A percentile compares a stretch with the other conserved stretches of the same genome.
phyloP scores from a whole-genome alignment of 345 rosid genomes.

The Balakata baccata region DNA sequence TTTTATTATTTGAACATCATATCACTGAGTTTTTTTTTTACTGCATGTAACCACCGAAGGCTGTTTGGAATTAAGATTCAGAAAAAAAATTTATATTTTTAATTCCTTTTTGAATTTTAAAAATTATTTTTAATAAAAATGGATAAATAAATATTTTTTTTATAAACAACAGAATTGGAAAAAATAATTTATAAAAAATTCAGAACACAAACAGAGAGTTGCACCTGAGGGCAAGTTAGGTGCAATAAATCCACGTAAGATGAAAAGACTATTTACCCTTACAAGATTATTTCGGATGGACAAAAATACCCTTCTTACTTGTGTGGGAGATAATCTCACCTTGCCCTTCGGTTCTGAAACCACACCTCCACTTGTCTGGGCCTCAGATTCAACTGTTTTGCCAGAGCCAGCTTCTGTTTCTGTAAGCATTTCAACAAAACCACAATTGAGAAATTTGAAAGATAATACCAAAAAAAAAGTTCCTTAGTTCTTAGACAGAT shows the following conservation, averaged over 20 bases:
- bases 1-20: not conserved
- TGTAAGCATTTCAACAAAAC: constrained; percentile 25
- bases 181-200: no score
- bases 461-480: constrained; percentile 5
- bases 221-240: not conserved
- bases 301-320: constrained; percentile 23
- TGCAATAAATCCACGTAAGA: not conserved
- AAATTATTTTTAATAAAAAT: no score
- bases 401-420: constrained; percentile 76
- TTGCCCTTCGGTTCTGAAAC: constrained; percentile 92
- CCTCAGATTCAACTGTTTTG: constrained; percentile 70
- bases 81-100: no score
- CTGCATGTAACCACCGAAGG: no score
- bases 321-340: constrained; percentile 38
- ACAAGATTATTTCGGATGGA: not conserved
- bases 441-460: not conserved
- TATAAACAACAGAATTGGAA: no score
- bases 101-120: no score
- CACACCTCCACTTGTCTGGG: constrained; percentile 91
- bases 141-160: no score
- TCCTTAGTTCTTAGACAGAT: not conserved
- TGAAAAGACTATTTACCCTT: constrained; percentile 40
- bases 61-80: no score
- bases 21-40: no score
- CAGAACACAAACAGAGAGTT: no score